Percentiles rank a stretch among this genome's conserved stretches.
Conservation (phyloP, 2,329 filamentous ascomycete species). For the Alternaria infectoria region DNA sequence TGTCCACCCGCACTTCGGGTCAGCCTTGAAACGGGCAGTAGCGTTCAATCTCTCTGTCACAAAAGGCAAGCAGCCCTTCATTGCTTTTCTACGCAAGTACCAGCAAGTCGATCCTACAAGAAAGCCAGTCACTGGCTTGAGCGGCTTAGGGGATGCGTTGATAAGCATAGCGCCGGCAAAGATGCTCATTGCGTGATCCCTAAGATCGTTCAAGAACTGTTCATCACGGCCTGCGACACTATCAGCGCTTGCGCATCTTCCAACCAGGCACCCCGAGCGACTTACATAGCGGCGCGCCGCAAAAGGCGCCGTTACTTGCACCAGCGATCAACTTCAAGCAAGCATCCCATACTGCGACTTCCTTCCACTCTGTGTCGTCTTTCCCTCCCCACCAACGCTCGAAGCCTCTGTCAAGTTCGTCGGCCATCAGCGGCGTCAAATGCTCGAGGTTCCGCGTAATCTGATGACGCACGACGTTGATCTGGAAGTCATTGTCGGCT, state of each 20-base stretch:
- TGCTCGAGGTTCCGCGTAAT: slow-evolving; percentile 20
- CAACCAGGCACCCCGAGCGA: background rate
- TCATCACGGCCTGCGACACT: slow-evolving; percentile 14
- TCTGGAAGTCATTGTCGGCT: slow-evolving; percentile 18
- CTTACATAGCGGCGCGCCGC: slow-evolving; percentile 22
- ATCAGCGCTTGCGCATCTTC: background rate
- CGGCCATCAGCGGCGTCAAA: slow-evolving; percentile 21
- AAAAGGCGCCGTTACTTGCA: slow-evolving; percentile 22
- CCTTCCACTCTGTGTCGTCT: slow-evolving; percentile 17
- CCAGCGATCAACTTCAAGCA: slow-evolving; percentile 19
- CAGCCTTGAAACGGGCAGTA: slow-evolving; percentile 16
- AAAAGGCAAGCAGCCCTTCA: slow-evolving; percentile 19
- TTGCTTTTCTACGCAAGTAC: slow-evolving; percentile 13
- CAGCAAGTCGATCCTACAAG: slow-evolving; percentile 15
- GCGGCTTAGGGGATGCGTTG: slow-evolving; percentile 15
- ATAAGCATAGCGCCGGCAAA: slow-evolving; percentile 21
- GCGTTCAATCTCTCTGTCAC: slow-evolving; percentile 20
- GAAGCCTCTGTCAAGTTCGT: slow-evolving; percentile 18
- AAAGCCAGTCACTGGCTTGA: slow-evolving; percentile 17
- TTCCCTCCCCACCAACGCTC: slow-evolving; percentile 16
- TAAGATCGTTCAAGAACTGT: slow-evolving; percentile 14
- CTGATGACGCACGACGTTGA: slow-evolving; percentile 24
- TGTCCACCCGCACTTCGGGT: slow-evolving; percentile 16
- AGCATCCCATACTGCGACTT: slow-evolving; percentile 20
- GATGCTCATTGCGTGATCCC: slow-evolving; percentile 21